Conservation (phyloP, 73 alveolate species). For the Paramecium pentaurelia region DNA sequence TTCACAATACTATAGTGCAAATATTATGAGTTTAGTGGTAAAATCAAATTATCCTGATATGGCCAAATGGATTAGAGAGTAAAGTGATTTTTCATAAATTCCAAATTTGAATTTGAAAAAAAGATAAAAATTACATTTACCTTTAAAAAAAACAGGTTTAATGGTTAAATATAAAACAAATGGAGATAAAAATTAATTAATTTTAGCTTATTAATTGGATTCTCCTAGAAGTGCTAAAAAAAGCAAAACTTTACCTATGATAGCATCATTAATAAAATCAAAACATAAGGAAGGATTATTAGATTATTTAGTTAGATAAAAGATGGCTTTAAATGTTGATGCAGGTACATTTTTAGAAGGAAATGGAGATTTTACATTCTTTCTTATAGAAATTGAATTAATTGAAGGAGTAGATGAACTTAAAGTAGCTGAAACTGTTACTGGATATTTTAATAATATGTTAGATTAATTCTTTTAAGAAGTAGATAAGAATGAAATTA, state of each 20-base stretch:
- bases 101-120: background rate
- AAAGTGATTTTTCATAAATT: background rate
- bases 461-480: background rate
- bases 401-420: background rate
- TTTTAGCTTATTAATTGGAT: background rate
- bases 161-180: background rate
- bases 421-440: slow-evolving; percentile 4
- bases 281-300: slow-evolving; percentile 16
- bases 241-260: background rate
- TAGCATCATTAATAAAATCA: background rate
- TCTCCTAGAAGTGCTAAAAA: background rate
- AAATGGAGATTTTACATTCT: slow-evolving; percentile 29
- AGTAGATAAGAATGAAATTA: background rate
- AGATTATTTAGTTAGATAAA: slow-evolving; percentile 11
- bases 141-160: background rate
- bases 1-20: slow-evolving; percentile 18
- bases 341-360: slow-evolving; percentile 49
- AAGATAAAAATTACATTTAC: background rate
- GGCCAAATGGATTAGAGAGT: slow-evolving; percentile 46
- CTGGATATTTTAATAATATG: slow-evolving; percentile 39
- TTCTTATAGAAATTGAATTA: slow-evolving; percentile 8
- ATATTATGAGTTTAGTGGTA: slow-evolving; percentile 40
- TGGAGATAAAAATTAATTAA: background rate
- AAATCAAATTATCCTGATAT: slow-evolving; percentile 27
- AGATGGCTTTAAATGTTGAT: slow-evolving; percentile 19